Percentiles rank a stretch among this genome's conserved stretches.
These are phyloP conservation scores for Aspergillus sp. DNA, from an alignment of 2,329 filamentous ascomycete species.

Conservation along the genomic window DNA sequence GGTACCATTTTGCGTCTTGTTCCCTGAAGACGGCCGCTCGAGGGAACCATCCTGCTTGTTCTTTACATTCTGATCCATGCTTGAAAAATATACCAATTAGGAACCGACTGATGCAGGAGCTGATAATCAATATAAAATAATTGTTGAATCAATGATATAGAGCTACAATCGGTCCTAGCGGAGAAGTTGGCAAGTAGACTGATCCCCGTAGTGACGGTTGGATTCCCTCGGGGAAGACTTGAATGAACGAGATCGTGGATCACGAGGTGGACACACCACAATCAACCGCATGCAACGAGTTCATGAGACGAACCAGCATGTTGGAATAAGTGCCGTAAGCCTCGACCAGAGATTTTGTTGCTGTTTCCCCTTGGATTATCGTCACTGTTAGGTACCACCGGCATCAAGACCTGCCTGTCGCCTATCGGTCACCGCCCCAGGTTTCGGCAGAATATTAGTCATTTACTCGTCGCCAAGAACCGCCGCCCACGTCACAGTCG, in stretches of 20 bases:
- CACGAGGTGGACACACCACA: neutral
- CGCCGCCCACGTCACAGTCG: conserved; percentile 17
- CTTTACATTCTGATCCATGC: conserved; percentile 7
- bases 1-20: neutral
- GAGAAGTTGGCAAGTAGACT: neutral
- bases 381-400: conserved; percentile 1
- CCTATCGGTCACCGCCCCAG: conserved; percentile 3
- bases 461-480: conserved; percentile 5
- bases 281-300: neutral
- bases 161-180: neutral
- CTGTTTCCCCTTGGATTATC: neutral
- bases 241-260: neutral
- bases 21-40: neutral
- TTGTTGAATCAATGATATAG: neutral
- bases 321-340: neutral
- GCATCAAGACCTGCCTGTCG: neutral
- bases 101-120: neutral
- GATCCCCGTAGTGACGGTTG: neutral
- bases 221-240: neutral
- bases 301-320: neutral
- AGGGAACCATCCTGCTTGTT: neutral
- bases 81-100: neutral
- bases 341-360: neutral
- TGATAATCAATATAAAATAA: neutral
- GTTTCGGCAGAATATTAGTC: conserved; percentile 11